Evolutionary conservation across 2,329 filamentous ascomycete species (phyloP).

Genomic region (Aspergillus novofumigatus): DNA sequence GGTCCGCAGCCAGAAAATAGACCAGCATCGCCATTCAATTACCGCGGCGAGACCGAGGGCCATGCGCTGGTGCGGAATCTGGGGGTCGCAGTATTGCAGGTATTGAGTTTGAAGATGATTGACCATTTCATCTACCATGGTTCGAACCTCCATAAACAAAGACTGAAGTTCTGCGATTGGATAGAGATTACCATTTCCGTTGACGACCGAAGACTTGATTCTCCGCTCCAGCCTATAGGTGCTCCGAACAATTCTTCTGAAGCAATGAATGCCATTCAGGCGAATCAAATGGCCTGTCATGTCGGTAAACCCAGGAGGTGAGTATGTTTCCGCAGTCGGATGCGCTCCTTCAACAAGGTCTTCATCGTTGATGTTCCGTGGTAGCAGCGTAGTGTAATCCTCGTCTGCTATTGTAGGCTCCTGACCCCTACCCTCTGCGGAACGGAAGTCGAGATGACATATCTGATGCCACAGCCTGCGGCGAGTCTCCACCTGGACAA

Average conservation of each 20-base stretch:
- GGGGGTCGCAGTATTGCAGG: slow-evolving; percentile 6
- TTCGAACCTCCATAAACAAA: slow-evolving; percentile 4
- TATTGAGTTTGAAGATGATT: slow-evolving; percentile 3
- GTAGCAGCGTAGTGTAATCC: slow-evolving; percentile 8
- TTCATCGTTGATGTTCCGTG: slow-evolving; percentile 9
- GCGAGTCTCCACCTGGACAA: slow-evolving; percentile 8
- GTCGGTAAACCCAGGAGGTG: slow-evolving; percentile 7
- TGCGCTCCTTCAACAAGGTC: slow-evolving; percentile 5
- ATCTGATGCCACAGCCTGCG: slow-evolving; percentile 11
- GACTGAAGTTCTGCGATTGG: slow-evolving; percentile 4
- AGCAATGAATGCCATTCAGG: slow-evolving; percentile 8
- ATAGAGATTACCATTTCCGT: slow-evolving; percentile 1
- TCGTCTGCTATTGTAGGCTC: slow-evolving; percentile 11
- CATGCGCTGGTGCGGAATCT: slow-evolving; percentile 4
- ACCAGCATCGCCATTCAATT: slow-evolving; percentile 10
- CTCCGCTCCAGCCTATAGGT: slow-evolving; percentile 5
- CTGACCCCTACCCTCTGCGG: slow-evolving; percentile 8
- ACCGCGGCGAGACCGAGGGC: slow-evolving; percentile 6
- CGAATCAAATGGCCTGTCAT: slow-evolving; percentile 11
- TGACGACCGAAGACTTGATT: background rate
- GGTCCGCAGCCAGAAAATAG: slow-evolving; percentile 8
- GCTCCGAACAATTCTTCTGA: slow-evolving; percentile 6
- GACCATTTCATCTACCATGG: slow-evolving; percentile 4
- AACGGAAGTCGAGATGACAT: slow-evolving; percentile 9
- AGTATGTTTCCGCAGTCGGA: background rate